phyloP scores from a whole-genome alignment of 139 green algal genomes.

The Edaphochlamys debaryana region DNA sequence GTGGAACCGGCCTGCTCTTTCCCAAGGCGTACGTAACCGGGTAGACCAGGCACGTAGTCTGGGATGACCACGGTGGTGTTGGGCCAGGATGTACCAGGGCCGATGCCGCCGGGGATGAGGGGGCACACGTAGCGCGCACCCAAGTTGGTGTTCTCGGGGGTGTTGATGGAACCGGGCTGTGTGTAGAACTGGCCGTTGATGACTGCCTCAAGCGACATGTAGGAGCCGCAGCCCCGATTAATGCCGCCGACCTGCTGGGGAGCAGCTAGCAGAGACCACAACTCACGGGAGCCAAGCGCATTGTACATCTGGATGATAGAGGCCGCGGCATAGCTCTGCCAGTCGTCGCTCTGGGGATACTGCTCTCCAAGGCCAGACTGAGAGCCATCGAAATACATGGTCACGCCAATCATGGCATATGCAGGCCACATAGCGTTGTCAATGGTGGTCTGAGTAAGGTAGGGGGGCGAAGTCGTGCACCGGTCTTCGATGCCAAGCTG shows the following conservation, averaged over 20 bases:
- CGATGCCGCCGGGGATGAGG: background rate
- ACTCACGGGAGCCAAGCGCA: background rate
- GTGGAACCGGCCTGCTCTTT: background rate
- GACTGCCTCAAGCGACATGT: constrained; percentile 7
- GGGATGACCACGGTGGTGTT: background rate
- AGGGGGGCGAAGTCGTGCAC: background rate
- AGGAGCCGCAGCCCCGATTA: background rate
- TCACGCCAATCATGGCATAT: constrained; percentile 24
- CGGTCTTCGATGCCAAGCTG: too few species aligned
- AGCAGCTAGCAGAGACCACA: background rate
- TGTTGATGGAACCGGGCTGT: background rate
- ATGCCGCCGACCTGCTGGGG: background rate
- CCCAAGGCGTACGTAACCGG: constrained; percentile 32
- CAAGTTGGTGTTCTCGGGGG: background rate
- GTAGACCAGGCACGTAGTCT: background rate
- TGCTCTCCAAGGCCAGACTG: background rate
- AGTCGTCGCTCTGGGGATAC: background rate
- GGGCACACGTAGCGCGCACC: constrained; percentile 26
- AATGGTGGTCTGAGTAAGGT: background rate
- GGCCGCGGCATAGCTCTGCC: background rate
- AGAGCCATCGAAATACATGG: constrained; percentile 28
- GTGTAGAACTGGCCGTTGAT: background rate
- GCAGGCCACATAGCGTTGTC: constrained; percentile 25
- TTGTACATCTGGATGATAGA: background rate
- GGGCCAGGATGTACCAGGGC: background rate